These are phyloP conservation scores for Colletotrichum orbiculare DNA, from an alignment of 2,329 filamentous ascomycete genomes.

Conservation along the genomic window DNA sequence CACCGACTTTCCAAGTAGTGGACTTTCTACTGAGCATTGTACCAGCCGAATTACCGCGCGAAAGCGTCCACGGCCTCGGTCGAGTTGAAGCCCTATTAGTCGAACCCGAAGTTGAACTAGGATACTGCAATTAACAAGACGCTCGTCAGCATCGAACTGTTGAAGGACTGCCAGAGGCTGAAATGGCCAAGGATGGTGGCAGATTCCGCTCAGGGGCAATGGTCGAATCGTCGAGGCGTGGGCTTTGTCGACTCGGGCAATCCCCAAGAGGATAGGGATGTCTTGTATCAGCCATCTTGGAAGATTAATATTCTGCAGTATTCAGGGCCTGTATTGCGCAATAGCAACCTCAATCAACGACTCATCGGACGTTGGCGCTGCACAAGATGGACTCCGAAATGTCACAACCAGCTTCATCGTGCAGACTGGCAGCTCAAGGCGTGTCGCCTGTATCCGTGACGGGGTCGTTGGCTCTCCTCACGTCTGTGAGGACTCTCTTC, in stretches of 20 bases:
- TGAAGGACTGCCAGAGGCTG: no score
- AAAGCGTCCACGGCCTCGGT: no score
- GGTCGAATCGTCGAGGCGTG: neutral
- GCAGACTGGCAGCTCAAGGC: neutral
- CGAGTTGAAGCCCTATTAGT: no score
- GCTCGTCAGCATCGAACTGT: no score
- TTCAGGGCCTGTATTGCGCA: constrained; percentile 8
- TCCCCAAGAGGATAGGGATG: neutral
- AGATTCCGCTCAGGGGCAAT: no score
- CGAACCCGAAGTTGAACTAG: no score
- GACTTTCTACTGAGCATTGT: no score
- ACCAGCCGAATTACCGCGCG: no score
- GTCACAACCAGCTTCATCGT: constrained; percentile 2
- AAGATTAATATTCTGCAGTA: neutral
- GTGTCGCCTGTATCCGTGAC: neutral
- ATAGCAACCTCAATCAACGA: neutral
- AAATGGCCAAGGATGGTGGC: no score
- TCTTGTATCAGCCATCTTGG: constrained; percentile 12
- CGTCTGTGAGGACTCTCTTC: neutral
- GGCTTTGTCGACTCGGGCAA: neutral
- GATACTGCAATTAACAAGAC: no score
- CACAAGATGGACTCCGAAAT: constrained; percentile 13
- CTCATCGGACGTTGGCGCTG: neutral
- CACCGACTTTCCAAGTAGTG: no score
- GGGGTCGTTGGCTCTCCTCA: neutral